Evolutionary conservation across 768 basidiomycete species (phyloP).

Genomic region (Boletus vermiculosoides): DNA sequence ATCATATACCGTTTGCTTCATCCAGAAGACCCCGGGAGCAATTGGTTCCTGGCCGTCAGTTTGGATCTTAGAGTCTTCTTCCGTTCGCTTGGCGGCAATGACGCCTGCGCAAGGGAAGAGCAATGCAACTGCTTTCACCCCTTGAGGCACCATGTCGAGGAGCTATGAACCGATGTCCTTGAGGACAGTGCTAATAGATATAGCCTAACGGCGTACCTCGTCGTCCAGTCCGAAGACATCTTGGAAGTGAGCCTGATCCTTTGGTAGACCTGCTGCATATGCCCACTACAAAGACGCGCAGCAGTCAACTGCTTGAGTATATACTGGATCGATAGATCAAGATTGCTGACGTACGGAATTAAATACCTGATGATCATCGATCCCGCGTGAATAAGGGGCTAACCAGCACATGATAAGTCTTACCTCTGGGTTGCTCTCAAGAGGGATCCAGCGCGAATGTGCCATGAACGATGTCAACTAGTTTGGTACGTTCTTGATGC

Average conservation of each 20-base stretch:
- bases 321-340: neutral
- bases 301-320: neutral
- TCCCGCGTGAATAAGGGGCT: slow-evolving; percentile 5
- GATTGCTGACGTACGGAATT: slow-evolving; percentile 25
- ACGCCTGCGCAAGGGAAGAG: slow-evolving; percentile 72
- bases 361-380: slow-evolving; percentile 23
- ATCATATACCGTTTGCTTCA: slow-evolving; percentile 79
- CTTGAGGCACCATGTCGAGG: slow-evolving; percentile 64
- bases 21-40: slow-evolving; percentile 74
- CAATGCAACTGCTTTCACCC: slow-evolving; percentile 80
- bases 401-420: neutral
- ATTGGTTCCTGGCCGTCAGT: slow-evolving; percentile 45
- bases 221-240: slow-evolving; percentile 75
- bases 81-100: slow-evolving; percentile 47
- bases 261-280: slow-evolving; percentile 59
- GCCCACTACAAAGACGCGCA: slow-evolving; percentile 54
- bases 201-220: slow-evolving; percentile 41
- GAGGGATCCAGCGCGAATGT: slow-evolving; percentile 63
- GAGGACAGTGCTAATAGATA: neutral
- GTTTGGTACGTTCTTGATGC: neutral
- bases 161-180: slow-evolving; percentile 43
- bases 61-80: slow-evolving; percentile 59
- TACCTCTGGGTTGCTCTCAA: slow-evolving; percentile 73
- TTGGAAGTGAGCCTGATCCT: slow-evolving; percentile 49
- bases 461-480: slow-evolving; percentile 15